Conservation (phyloP, 495 filamentous ascomycete genomes). For the Talaromyces adpressus region DNA sequence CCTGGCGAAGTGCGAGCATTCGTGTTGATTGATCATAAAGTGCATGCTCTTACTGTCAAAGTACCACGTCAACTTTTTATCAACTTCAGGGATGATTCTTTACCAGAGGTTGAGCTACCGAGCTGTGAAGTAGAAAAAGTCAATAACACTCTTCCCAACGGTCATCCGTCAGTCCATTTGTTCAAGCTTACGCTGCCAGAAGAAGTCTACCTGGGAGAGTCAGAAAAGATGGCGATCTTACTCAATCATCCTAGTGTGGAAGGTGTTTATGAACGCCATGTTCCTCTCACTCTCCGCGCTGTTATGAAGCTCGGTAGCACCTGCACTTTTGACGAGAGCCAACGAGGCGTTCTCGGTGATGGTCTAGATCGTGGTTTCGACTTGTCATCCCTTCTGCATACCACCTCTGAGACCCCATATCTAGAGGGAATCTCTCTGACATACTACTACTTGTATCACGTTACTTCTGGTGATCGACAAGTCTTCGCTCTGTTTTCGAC, state of each 20-base stretch:
- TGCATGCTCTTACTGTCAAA: constrained; percentile 80
- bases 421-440: constrained; percentile 59
- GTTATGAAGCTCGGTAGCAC: constrained; percentile 81
- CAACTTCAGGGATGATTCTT: constrained; percentile 77
- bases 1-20: constrained; percentile 85
- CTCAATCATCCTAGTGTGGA: constrained; percentile 93
- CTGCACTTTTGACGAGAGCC: constrained; percentile 92
- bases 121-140: constrained; percentile 88
- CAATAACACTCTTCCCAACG: constrained; percentile 86
- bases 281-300: constrained; percentile 77
- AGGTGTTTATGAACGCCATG: constrained; percentile 90
- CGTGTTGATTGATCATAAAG: constrained; percentile 86
- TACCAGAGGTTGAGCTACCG: constrained; percentile 84
- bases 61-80: constrained; percentile 86
- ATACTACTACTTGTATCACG: constrained; percentile 88
- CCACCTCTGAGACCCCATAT: constrained; percentile 62
- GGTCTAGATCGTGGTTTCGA: constrained; percentile 94
- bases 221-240: constrained; percentile 69
- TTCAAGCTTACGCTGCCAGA: constrained; percentile 91
- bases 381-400: constrained; percentile 63
- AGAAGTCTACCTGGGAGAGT: constrained; percentile 75
- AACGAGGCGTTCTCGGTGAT: constrained; percentile 84
- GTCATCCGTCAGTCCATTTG: constrained; percentile 85
- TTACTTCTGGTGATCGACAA: constrained; percentile 82
- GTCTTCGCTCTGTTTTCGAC: constrained; percentile 93